Conservation (phyloP, 2,329 filamentous ascomycete genomes). For the Rasamsonia emersonii region DNA sequence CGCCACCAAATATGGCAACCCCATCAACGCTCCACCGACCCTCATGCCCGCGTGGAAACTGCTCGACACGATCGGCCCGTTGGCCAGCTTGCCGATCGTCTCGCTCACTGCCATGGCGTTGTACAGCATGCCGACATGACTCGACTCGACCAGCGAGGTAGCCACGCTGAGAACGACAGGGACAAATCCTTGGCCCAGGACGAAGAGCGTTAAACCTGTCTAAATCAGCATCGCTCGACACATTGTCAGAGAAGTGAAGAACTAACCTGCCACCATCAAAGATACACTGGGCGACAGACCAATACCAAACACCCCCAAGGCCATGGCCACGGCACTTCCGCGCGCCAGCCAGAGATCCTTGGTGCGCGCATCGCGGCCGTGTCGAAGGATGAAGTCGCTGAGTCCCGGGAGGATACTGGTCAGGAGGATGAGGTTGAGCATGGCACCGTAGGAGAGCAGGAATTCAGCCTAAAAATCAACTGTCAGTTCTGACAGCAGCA, state of each 20-base stretch:
- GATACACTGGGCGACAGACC: conserved; percentile 6
- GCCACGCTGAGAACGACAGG: conserved; percentile 8
- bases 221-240: not conserved
- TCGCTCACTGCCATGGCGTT: conserved; percentile 9
- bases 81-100: conserved; percentile 9
- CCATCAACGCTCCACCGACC: conserved; percentile 7
- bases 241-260: not conserved
- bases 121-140: conserved; percentile 9
- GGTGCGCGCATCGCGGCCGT: conserved; percentile 3
- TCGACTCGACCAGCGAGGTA: conserved; percentile 8
- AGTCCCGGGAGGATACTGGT: conserved; percentile 6
- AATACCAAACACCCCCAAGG: conserved; percentile 6
- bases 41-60: conserved; percentile 8
- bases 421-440: conserved; percentile 8
- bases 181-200: conserved; percentile 10
- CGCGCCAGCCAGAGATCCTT: conserved; percentile 9
- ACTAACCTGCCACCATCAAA: conserved; percentile 8
- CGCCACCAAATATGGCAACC: conserved; percentile 8
- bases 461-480: conserved; percentile 5
- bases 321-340: conserved; percentile 6
- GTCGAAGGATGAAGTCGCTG: conserved; percentile 6
- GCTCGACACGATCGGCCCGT: conserved; percentile 7
- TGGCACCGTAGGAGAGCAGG: conserved; percentile 8
- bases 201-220: conserved; percentile 8
- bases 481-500: not conserved